A percentile compares a stretch with the other conserved stretches of the same genome.
Evolutionary conservation across 495 filamentous ascomycete genomes (phyloP).

Genomic region (Neurospora discreta): DNA sequence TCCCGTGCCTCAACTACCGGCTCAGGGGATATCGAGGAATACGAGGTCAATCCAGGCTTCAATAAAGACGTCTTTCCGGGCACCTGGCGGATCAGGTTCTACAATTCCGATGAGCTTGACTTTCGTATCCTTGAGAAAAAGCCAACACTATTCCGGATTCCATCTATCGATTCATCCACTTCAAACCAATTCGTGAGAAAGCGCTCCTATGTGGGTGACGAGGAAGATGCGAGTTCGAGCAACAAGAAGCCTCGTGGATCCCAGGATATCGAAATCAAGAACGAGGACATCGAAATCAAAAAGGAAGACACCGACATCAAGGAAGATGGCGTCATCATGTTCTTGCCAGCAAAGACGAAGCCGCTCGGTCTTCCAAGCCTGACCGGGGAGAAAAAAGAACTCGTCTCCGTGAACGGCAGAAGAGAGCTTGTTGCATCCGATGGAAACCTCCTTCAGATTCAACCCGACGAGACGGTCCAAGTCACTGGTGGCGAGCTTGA

Average conservation of each 20-base stretch:
- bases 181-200: constrained; percentile 26
- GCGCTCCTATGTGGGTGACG: constrained; percentile 29
- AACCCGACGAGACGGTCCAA: constrained; percentile 29
- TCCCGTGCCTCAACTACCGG: constrained; percentile 22
- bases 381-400: constrained; percentile 30
- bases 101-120: constrained; percentile 31
- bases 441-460: constrained; percentile 26
- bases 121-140: constrained; percentile 39
- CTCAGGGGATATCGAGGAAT: constrained; percentile 19
- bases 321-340: constrained; percentile 35
- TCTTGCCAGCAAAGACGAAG: constrained; percentile 31
- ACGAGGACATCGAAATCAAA: constrained; percentile 5
- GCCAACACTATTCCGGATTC: constrained; percentile 19
- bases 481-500: constrained; percentile 30
- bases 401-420: constrained; percentile 26
- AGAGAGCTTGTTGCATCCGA: constrained; percentile 16
- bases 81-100: constrained; percentile 37
- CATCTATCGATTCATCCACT: constrained; percentile 10
- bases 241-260: constrained; percentile 29
- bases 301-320: background rate
- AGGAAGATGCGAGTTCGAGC: constrained; percentile 17
- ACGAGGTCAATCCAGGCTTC: constrained; percentile 29
- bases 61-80: constrained; percentile 32
- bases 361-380: constrained; percentile 31
- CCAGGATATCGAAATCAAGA: constrained; percentile 6